Evolutionary conservation across 192 early-diverging fungal species (phyloP).

Genomic region (Radiomyces spectabilis): DNA sequence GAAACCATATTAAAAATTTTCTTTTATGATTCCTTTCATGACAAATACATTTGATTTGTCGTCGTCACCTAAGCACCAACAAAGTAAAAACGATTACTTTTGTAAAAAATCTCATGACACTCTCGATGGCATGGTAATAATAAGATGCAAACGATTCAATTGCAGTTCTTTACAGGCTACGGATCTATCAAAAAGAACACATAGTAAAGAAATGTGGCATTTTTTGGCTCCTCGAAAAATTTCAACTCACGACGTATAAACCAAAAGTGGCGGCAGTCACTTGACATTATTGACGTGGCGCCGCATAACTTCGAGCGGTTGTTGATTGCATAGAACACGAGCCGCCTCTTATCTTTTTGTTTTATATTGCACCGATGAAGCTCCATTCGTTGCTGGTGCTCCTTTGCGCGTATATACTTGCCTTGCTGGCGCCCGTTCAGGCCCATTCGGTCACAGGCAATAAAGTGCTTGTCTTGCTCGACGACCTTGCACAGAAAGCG

Average conservation of each 20-base stretch:
- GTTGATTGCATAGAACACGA: background rate
- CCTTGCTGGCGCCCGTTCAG: background rate
- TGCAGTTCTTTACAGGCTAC: background rate
- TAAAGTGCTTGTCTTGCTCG: slow-evolving; percentile 64
- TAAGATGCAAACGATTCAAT: background rate
- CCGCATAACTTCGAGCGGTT: background rate
- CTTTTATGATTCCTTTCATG: too few species aligned
- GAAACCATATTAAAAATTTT: too few species aligned
- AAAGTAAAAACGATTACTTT: too few species aligned
- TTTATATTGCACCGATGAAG: background rate
- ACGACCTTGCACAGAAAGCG: slow-evolving; percentile 36
- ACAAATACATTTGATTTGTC: too few species aligned
- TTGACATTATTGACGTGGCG: background rate
- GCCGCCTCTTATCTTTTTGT: background rate
- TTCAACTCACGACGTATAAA: too few species aligned
- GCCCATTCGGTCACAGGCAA: slow-evolving; percentile 59
- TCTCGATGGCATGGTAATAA: background rate
- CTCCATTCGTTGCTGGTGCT: background rate
- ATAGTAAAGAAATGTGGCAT: background rate
- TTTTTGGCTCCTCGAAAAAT: too few species aligned
- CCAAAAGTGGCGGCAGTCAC: background rate
- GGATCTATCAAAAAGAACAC: background rate
- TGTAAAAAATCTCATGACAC: too few species aligned
- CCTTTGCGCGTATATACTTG: background rate
- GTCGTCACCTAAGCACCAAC: too few species aligned